Evolutionary conservation across 2,329 filamentous ascomycete genomes (phyloP), one percentile per base, ranked within the genome.

Genomic region (Akanthomyces uredinophilus): DNA sequence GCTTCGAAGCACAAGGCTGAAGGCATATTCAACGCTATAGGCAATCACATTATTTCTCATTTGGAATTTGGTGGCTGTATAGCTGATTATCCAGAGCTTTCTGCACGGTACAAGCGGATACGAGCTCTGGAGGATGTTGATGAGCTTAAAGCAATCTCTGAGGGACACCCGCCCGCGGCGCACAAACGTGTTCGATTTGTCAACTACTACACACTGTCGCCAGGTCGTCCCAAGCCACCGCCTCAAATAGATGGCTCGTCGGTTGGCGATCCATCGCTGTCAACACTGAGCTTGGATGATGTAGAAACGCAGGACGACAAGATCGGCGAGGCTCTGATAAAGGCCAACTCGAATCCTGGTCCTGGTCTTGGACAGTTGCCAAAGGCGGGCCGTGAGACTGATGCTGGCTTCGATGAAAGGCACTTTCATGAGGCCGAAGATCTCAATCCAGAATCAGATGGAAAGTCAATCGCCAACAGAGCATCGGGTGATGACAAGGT

Each of bases 201-300:
- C 62, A 96, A 96, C 71, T 96, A 96, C 72, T 96, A 94, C 71
- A 96, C 92, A 1, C 83, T 90, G n/a, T 92, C 90, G 66, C 88
- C 89, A 11, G 92, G 92, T 4, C 81, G 85, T 63, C 81, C 82
- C 2, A 92, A 89, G 67, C 60, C 66, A 43, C 37, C 46, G 29
- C 54, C 22, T 41, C 59, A n/a, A 20, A 22, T 32, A 1, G 27
- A 27, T 39, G 49, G 13, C 8, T 22, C 13, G 22, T n/a, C n/a
- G 5, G 46, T 13, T 29, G 35, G 18, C 22, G 22, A 35, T 11
- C 6, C 18, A 6, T 43, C 56, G 11, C 16, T 22, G 2, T 49
- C 44, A n/a, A 49, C 44, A 8, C 35, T 50, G 24, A 22, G 18
- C 13, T 32, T 43, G 35, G n/a, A 51, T 18, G 16, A 43, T 14